Percentiles rank a stretch among this genome's conserved stretches.
Conservation (phyloP, 2,329 filamentous ascomycete genomes). For the Plenodomus biglobosus region DNA sequence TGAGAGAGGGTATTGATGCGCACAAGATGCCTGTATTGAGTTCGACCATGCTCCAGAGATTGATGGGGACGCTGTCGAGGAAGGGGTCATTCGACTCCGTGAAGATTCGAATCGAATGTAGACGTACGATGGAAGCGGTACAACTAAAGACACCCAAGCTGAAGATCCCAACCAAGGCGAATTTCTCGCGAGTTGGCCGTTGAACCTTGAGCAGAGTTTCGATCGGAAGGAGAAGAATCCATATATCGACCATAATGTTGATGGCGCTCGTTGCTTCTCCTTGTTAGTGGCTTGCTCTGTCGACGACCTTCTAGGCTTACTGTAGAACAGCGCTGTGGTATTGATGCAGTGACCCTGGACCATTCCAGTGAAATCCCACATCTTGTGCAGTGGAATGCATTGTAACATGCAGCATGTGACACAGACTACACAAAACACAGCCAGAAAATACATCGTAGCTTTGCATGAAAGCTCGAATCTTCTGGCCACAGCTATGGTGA, state of each 20-base stretch:
- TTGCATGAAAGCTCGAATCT: slow-evolving; percentile 24
- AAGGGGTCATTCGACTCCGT: slow-evolving; percentile 53
- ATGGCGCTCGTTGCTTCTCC: background rate
- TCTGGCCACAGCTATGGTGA: slow-evolving; percentile 22
- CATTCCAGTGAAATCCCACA: slow-evolving; percentile 37
- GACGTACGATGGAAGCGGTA: slow-evolving; percentile 74
- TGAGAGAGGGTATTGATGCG: slow-evolving; percentile 83
- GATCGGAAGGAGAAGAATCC: slow-evolving; percentile 80
- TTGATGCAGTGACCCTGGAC: slow-evolving; percentile 38
- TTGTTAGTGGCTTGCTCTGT: background rate
- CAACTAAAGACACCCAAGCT: slow-evolving; percentile 83
- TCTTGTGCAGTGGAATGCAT: slow-evolving; percentile 36
- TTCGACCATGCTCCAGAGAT: slow-evolving; percentile 92
- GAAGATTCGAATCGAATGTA: slow-evolving; percentile 44
- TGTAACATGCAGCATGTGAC: slow-evolving; percentile 31
- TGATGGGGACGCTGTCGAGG: slow-evolving; percentile 76
- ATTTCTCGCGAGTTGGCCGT: slow-evolving; percentile 78
- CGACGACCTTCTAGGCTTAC: slow-evolving; percentile 10
- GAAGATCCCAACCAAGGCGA: slow-evolving; percentile 81
- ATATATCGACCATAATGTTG: slow-evolving; percentile 81
- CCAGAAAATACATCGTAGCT: slow-evolving; percentile 30
- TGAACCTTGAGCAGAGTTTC: slow-evolving; percentile 82
- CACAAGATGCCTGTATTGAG: slow-evolving; percentile 87
- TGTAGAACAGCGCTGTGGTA: slow-evolving; percentile 38
- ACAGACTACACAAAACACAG: slow-evolving; percentile 27